Evolutionary conservation across 2,329 filamentous ascomycete species (phyloP), one percentile per base, ranked within the genome.

Genomic region (Aspergillus costaricaensis): DNA sequence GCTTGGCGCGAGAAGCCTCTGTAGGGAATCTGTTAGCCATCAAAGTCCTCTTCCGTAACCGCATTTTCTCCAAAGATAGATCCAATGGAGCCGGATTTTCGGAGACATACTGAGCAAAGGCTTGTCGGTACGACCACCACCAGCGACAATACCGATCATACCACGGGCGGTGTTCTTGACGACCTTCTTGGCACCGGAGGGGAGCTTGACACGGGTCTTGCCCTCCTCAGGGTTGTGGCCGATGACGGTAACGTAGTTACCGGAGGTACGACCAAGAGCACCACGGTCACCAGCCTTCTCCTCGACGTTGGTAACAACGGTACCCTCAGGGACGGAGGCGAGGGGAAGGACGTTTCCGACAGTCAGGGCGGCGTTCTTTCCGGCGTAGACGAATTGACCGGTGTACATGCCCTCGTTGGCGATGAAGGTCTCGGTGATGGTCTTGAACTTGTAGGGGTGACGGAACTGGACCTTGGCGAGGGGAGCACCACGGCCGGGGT

Each of bases 381-480:
- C 95, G 80, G 94, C 95, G 85, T 99, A 99, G 90, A 99, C 92
- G 88, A 99, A 99, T 84, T 99, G 95, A 81, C 95, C 95, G 72
- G 95, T 97, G 91, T 98, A 99, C 93, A 98, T 97, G 86, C 95
- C 95, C 87, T 98, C 95, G 85, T 98, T 99, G 83, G 95, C 95
- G 80, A 99, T 99, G 90, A 99, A 97, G 74, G 95, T 99, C 90
- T 99, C 93, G 82, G 90, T 94, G 81, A 92, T 85, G 80, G 93
- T 89, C 89, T 96, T 96, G 91, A 91, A 98, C 83, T 89, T 88
- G 90, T 99, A 99, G 76, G 95, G 92, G 83, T 96, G 91, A 76
- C 95, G 93, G 91, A 99, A 99, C 75, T 88, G 84, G 78, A 99
- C 93, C 83, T 91, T 92, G 80, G 95, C 95, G 79, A 99, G 91